Conservation (phyloP, 768 basidiomycete genomes). For the Galerina sulciceps region DNA sequence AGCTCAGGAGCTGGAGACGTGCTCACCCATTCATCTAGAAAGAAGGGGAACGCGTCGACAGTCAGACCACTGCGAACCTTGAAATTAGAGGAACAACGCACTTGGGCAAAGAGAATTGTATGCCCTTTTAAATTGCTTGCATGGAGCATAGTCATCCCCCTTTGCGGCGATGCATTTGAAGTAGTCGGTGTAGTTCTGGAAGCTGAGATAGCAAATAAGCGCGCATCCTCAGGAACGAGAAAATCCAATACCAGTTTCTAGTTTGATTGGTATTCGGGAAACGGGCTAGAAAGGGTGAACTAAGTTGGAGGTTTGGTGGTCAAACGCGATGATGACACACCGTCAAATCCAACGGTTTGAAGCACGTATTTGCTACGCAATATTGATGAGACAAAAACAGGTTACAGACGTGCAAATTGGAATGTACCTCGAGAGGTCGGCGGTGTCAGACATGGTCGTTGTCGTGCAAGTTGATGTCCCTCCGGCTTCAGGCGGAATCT, state of each 20-base stretch:
- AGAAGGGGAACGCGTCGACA: neutral
- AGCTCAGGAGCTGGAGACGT: neutral
- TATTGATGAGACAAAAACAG: neutral
- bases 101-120: conserved; percentile 98
- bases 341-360: conserved; percentile 96
- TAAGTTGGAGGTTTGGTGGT: neutral
- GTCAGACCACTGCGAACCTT: conserved; percentile 1
- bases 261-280: conserved; percentile 96
- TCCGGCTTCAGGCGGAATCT: conserved; percentile 47
- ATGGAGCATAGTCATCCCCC: conserved; percentile 97
- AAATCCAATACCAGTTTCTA: conserved; percentile 76
- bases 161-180: conserved; percentile 97
- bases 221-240: neutral
- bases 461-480: conserved; percentile 28
- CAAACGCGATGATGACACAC: conserved; percentile 38
- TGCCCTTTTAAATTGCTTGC: conserved; percentile 97
- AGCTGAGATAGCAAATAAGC: conserved; percentile 47
- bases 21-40: conserved; percentile 88
- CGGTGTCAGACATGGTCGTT: conserved; percentile 63
- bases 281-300: conserved; percentile 57
- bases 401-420: neutral
- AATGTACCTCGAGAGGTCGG: conserved; percentile 58
- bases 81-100: conserved; percentile 47
- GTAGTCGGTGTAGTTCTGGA: conserved; percentile 98
- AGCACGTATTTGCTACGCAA: conserved; percentile 78